Evolutionary conservation across 495 filamentous ascomycete genomes (phyloP).

Genomic region (Neurospora sp.): DNA sequence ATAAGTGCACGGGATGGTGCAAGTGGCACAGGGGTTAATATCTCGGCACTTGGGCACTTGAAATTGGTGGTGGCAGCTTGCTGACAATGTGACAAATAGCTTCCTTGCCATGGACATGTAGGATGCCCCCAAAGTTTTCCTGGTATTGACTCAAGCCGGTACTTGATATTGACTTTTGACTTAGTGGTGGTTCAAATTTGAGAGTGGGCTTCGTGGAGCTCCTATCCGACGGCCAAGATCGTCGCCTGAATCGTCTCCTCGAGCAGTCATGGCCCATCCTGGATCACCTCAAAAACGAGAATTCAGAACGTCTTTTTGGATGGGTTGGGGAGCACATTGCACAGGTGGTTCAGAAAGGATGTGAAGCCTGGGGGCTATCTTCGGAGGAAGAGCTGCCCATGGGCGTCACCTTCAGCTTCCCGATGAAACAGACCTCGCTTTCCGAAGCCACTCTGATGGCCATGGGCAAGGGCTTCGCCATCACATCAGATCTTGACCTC

Average conservation of each 20-base stretch:
- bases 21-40: not conserved
- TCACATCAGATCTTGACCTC: conserved; percentile 61
- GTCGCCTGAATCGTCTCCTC: conserved; percentile 33
- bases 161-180: not conserved
- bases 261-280: conserved; percentile 71
- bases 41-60: not conserved
- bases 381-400: conserved; percentile 46
- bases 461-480: conserved; percentile 83
- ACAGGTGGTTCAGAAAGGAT: conserved; percentile 49
- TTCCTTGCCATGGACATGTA: conserved; percentile 71
- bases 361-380: conserved; percentile 19
- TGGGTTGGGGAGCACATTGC: conserved; percentile 75
- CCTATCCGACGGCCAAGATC: conserved; percentile 28
- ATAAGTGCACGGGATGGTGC: not conserved
- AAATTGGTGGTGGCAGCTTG: not conserved
- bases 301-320: conserved; percentile 61
- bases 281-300: conserved; percentile 66
- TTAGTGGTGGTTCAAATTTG: conserved; percentile 64
- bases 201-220: conserved; percentile 71
- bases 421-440: conserved; percentile 68
- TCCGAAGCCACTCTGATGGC: conserved; percentile 70
- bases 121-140: conserved; percentile 4
- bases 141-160: conserved; percentile 2
- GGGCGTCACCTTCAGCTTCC: conserved; percentile 82
- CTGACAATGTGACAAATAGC: conserved; percentile 21